Base-by-base conservation (phyloP, 169 alveolate genomes). In the Condylostoma magnum region DNA sequence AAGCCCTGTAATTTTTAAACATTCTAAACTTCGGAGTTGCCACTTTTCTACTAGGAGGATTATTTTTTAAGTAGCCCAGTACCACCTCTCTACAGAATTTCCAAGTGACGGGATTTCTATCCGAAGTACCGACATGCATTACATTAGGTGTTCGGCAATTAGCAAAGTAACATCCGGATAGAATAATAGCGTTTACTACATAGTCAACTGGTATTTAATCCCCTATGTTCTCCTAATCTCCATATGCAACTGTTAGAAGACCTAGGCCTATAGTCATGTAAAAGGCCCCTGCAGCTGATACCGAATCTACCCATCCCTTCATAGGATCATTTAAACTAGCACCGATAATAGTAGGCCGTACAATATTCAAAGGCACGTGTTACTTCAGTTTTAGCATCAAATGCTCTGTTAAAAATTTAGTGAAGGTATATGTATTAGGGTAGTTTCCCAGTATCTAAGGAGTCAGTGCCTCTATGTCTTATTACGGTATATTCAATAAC, bases 141-240 rank as follows among this genome's bases (percentile, higher is more conserved):
- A 83, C 74, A 33, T 60, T 43, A 28, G 47, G n/a, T 25, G 69
- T 72, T 37, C 37, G 41, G 20, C 37, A 37, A 25, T 36, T 37
- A 2, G 54, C 57, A 50, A 44, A 70, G 15, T 34, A 34, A n/a
- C 82, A 80, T 12, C 77, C 77, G 12, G 74, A 51, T 22, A 80
- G 80, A 3, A 86, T 22, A 36, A 82, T 60, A 33, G 72, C 55
- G 53, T 82, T 71, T 0, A 80, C 30, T 44, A 85, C 90, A 43
- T 55, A 69, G 66, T 86, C 93, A 15, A 86, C 93, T 27, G 93
- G 93, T 6, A 83, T 71, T 46, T 74, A 53, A 67, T 86, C 93
- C 54, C 89, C 86, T 25, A 86, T 86, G 4, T 30, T n/a, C 18
- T 77, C 58, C 12, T 15, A 71, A 34, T 79, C 67, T 1, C 84